These are phyloP conservation scores for Curvularia sp. DNA, from an alignment of 2,329 filamentous ascomycete species.

Conservation along the genomic window DNA sequence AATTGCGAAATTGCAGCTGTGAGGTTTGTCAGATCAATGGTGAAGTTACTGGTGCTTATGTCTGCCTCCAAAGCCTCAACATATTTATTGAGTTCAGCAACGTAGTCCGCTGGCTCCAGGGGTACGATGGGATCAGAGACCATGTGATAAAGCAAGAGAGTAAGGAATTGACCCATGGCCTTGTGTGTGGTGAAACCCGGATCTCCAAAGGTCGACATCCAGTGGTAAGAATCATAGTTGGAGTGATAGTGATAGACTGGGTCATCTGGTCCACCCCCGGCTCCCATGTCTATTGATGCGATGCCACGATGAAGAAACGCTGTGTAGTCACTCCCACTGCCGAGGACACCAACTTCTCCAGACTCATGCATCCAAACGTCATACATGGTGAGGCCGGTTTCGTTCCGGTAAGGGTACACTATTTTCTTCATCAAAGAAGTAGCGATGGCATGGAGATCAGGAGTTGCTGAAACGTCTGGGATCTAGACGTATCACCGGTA, in stretches of 20 bases:
- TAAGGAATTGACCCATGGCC: constrained; percentile 57
- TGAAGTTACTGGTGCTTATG: constrained; percentile 37
- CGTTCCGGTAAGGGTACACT: constrained; percentile 49
- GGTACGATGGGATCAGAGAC: constrained; percentile 50
- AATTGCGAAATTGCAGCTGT: constrained; percentile 49
- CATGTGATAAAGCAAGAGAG: constrained; percentile 54
- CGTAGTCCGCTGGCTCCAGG: constrained; percentile 50
- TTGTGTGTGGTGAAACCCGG: constrained; percentile 59
- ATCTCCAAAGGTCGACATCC: constrained; percentile 61
- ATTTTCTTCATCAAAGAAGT: constrained; percentile 52
- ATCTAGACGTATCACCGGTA: constrained; percentile 48
- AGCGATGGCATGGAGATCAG: constrained; percentile 51
- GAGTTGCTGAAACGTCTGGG: constrained; percentile 50
- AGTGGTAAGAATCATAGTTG: constrained; percentile 58
- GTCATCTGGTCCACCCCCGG: constrained; percentile 47
- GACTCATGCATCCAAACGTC: constrained; percentile 52
- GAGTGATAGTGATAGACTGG: constrained; percentile 59
- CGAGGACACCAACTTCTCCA: constrained; percentile 53
- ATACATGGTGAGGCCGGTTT: constrained; percentile 53
- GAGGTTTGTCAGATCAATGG: constrained; percentile 43
- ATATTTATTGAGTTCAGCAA: constrained; percentile 48
- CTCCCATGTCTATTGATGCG: constrained; percentile 53
- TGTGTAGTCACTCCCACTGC: constrained; percentile 57
- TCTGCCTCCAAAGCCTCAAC: constrained; percentile 43
- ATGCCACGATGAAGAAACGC: constrained; percentile 57